Percentiles rank a stretch among this genome's conserved stretches.
Evolutionary conservation across 768 basidiomycete genomes (phyloP).

Genomic region (Daedaleopsis sinensis): DNA sequence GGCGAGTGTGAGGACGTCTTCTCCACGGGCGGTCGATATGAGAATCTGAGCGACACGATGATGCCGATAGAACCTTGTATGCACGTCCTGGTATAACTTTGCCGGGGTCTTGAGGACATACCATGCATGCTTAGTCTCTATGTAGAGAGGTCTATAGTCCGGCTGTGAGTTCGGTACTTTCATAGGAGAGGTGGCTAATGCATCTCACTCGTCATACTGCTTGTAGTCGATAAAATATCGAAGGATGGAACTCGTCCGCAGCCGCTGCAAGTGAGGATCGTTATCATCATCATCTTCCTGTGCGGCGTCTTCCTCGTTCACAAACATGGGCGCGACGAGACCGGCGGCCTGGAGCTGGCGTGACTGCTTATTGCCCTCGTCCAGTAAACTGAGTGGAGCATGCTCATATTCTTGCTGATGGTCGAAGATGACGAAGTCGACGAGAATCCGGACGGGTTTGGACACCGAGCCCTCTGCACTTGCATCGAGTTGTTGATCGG

Average conservation of each 20-base stretch:
- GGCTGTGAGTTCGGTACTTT: neutral
- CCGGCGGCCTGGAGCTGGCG: slow-evolving; percentile 59
- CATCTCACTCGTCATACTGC: slow-evolving; percentile 51
- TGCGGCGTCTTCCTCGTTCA: slow-evolving; percentile 63
- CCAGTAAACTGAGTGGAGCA: slow-evolving; percentile 50
- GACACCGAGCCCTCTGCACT: slow-evolving; percentile 24
- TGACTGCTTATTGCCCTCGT: slow-evolving; percentile 39
- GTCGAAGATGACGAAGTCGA: slow-evolving; percentile 65
- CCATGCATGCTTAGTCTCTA: slow-evolving; percentile 67
- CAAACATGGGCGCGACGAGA: slow-evolving; percentile 46
- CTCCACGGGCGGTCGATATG: slow-evolving; percentile 36
- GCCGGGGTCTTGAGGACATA: slow-evolving; percentile 60
- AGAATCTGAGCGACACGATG: slow-evolving; percentile 55
- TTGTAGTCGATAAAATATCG: slow-evolving; percentile 55
- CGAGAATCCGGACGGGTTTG: slow-evolving; percentile 60
- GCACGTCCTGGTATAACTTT: slow-evolving; percentile 44
- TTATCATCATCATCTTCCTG: slow-evolving; percentile 53
- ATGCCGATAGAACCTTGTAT: slow-evolving; percentile 52
- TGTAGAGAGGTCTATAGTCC: slow-evolving; percentile 55
- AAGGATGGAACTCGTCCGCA: slow-evolving; percentile 52
- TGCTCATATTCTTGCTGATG: slow-evolving; percentile 46
- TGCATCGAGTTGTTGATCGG: slow-evolving; percentile 24
- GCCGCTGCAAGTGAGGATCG: slow-evolving; percentile 32
- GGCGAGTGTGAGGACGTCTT: slow-evolving; percentile 34
- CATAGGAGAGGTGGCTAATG: neutral